Percentiles rank a stretch among this genome's conserved stretches.
Evolutionary conservation across 2,329 filamentous ascomycete species (phyloP).

Genomic region (Fusarium sp.): DNA sequence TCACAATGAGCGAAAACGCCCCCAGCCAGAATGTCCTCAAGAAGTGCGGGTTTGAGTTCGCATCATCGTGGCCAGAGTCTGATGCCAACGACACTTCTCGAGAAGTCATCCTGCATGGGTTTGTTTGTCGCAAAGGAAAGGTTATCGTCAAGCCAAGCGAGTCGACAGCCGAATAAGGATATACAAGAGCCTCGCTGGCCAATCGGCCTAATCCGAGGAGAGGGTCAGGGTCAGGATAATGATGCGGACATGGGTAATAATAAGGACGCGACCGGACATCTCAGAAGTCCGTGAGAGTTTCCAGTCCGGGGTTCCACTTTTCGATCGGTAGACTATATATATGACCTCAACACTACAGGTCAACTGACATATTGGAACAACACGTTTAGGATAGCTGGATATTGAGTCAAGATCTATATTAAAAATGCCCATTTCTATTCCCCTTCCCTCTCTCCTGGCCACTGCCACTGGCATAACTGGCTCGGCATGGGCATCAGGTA

Average conservation of each 20-base stretch:
- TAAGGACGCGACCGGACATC: slow-evolving; percentile 36
- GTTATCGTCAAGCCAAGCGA: slow-evolving; percentile 4
- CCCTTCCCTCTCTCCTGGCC: slow-evolving; percentile 52
- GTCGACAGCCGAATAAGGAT: slow-evolving; percentile 12
- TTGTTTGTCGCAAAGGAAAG: slow-evolving; percentile 28
- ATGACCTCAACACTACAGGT: neutral
- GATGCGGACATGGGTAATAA: slow-evolving; percentile 1
- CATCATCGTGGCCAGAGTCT: slow-evolving; percentile 56
- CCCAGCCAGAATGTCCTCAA: slow-evolving; percentile 68
- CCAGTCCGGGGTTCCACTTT: slow-evolving; percentile 40
- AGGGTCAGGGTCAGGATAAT: slow-evolving; percentile 2
- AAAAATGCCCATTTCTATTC: slow-evolving; percentile 36
- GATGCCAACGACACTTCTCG: slow-evolving; percentile 40
- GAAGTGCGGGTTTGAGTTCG: slow-evolving; percentile 67
- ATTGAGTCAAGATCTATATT: neutral
- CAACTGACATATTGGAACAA: neutral
- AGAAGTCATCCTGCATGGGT: slow-evolving; percentile 46
- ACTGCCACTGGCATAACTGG: slow-evolving; percentile 56
- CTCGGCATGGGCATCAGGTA: slow-evolving; percentile 57
- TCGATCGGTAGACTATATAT: slow-evolving; percentile 6
- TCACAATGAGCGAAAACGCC: slow-evolving; percentile 63
- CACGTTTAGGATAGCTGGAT: neutral
- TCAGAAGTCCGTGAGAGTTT: slow-evolving; percentile 41
- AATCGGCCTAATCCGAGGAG: slow-evolving; percentile 22
- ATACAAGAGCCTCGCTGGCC: slow-evolving; percentile 8